phyloP scores from a whole-genome alignment of 2,329 filamentous ascomycete genomes.

The Ophiostoma populinum region DNA sequence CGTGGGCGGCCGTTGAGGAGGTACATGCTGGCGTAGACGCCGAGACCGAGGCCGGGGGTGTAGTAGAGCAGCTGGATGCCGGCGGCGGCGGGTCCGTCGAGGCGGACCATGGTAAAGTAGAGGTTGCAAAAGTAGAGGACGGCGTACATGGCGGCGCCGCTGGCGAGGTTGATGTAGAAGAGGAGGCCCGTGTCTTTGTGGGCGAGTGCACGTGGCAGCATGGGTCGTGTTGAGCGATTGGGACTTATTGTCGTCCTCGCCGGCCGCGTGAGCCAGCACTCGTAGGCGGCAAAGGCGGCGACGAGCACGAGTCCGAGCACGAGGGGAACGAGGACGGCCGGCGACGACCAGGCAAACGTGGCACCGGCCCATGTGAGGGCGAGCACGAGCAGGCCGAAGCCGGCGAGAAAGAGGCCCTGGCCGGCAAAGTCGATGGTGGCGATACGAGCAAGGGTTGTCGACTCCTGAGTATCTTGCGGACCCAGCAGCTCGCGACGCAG shows the following conservation, averaged over 20 bases:
- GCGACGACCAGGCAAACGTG: constrained; percentile 32
- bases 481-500: constrained; percentile 41
- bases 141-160: constrained; percentile 36
- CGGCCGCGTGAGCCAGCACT: constrained; percentile 35
- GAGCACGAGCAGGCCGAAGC: constrained; percentile 35
- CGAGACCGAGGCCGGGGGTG: constrained; percentile 42
- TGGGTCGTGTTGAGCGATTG: too few species aligned
- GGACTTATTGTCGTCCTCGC: too few species aligned
- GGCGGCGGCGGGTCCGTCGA: constrained; percentile 5
- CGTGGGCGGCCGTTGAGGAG: constrained; percentile 43
- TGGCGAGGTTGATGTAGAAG: constrained; percentile 42
- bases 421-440: constrained; percentile 39
- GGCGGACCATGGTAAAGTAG: constrained; percentile 43
- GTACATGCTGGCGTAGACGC: constrained; percentile 39
- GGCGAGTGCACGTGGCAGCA: constrained; percentile 42
- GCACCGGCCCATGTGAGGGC: constrained; percentile 39
- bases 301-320: constrained; percentile 26
- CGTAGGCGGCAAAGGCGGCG: constrained; percentile 28
- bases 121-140: constrained; percentile 52
- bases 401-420: constrained; percentile 36
- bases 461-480: constrained; percentile 17
- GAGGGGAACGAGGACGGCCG: constrained; percentile 31
- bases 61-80: constrained; percentile 35
- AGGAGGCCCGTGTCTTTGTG: constrained; percentile 42
- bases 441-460: constrained; percentile 21